Evolutionary conservation across 352 stramenopile genomes (phyloP).

Genomic region (Phytopythium litorale): DNA sequence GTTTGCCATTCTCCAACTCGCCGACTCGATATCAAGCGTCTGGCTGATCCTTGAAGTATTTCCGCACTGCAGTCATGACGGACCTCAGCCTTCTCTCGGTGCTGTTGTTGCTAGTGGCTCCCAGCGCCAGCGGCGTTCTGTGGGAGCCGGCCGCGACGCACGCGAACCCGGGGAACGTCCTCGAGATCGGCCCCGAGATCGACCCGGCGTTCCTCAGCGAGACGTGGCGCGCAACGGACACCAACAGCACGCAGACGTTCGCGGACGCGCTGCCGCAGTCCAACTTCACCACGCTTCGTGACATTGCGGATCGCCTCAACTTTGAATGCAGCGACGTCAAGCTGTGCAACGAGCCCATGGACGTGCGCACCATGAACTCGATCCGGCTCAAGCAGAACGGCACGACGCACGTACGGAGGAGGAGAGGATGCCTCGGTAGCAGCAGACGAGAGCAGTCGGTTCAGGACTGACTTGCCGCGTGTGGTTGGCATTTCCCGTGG

Average conservation of each 20-base stretch:
- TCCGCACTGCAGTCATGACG: background rate
- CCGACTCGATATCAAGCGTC: background rate
- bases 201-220: slow-evolving; percentile 1
- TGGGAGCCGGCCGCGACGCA: background rate
- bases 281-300: slow-evolving; percentile 1
- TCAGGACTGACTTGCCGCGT: background rate
- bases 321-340: slow-evolving; percentile 6
- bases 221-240: background rate
- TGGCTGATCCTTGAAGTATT: background rate
- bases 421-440: no score
- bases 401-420: slow-evolving; percentile 1
- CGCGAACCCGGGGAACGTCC: background rate
- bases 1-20: background rate
- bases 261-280: background rate
- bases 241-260: background rate
- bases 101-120: background rate
- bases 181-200: background rate
- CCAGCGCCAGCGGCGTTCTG: background rate
- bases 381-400: slow-evolving; percentile 6
- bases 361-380: slow-evolving; percentile 8
- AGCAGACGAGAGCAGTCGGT: background rate
- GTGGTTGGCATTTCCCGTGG: no score
- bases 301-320: slow-evolving; percentile 4
- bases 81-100: background rate
- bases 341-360: slow-evolving; percentile 6